Conservation (phyloP, 2,329 filamentous ascomycete genomes). For the Amauroascus niger region DNA sequence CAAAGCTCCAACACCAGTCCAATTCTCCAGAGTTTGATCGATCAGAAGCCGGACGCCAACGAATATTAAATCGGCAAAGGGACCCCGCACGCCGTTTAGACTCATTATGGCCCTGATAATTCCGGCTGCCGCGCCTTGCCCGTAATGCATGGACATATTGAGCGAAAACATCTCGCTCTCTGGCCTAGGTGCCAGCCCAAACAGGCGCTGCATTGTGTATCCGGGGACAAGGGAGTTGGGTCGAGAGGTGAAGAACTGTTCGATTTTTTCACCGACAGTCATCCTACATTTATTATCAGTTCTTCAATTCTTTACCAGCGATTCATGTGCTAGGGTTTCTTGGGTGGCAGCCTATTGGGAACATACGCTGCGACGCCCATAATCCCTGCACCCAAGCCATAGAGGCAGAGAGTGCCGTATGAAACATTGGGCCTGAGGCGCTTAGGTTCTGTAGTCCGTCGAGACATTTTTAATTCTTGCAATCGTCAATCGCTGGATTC, state of each 20-base stretch:
- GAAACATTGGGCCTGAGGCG: slow-evolving; percentile 9
- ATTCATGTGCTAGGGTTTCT: no score
- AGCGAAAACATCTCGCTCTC: slow-evolving; percentile 20
- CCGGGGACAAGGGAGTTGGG: slow-evolving; percentile 27
- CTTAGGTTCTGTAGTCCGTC: not conserved
- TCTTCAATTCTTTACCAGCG: no score
- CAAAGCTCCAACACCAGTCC: slow-evolving; percentile 22
- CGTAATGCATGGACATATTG: slow-evolving; percentile 24
- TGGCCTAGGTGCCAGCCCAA: slow-evolving; percentile 19
- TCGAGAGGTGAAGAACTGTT: slow-evolving; percentile 24
- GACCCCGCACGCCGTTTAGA: slow-evolving; percentile 27
- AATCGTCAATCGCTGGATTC: no score
- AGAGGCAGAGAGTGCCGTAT: slow-evolving; percentile 8
- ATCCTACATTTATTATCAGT: slow-evolving; percentile 20
- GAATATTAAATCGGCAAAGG: slow-evolving; percentile 25
- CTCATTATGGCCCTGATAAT: slow-evolving; percentile 24
- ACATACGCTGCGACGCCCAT: slow-evolving; percentile 21
- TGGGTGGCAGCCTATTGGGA: no score
- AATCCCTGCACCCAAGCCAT: slow-evolving; percentile 6
- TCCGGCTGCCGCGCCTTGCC: slow-evolving; percentile 25
- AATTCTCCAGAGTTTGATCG: slow-evolving; percentile 26
- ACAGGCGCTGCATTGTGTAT: slow-evolving; percentile 20
- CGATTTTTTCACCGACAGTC: slow-evolving; percentile 24
- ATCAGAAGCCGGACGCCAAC: slow-evolving; percentile 24
- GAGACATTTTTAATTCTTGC: no score